Base-by-base conservation (phyloP, 1,284 basidiomycete species). In the Peniophora sp. region DNA sequence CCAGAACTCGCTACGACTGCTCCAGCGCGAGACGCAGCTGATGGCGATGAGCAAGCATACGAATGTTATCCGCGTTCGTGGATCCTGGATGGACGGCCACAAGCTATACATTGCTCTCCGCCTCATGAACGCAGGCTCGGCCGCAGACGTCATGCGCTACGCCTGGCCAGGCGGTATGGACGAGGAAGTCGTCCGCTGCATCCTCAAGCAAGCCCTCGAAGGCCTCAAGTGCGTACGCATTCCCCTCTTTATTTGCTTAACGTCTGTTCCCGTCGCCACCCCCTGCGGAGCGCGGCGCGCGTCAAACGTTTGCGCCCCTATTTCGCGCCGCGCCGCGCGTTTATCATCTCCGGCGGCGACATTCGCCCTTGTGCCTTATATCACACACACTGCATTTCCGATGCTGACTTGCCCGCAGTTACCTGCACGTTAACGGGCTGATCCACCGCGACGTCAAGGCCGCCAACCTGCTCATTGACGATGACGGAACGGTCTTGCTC, bases 21-120 rank as follows among this genome's bases (percentile, higher is more conserved):
- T 93, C 10, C 83, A 85, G 56, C 75, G 89, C 50, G 92, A 95
- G 67, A 94, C 92, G 0, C 89, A 89, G 50, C 75, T 95, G 45
- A 95, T 95, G 92, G 92, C 89, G 2, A 75, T 95, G 2, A 89
- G 85, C n/a, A 95, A 95, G 63, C 92, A 95, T 57, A 91, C 92
- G 23, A 93, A 95, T 59, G 89, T 95, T 5, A 75, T 95, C 17
- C 83, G 91, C 52, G 92, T 95, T 2, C 83, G 92, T 57, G 92
- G 92, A 11, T 86, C 85, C 39, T 95, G 92, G 92, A 81, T 90
- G 60, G 74, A 83, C 6, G 91, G 87, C 36, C 81, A 87, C 64
- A 89, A 89, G 62, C 75, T 95, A 3, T 81, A 83, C 64, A 95
- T 95, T 54, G 91, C 92, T 2, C 75, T 92, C 51, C 85, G 92